Evolutionary conservation across 306 rosid genomes (phyloP).

Genomic region (Rosa multiflora): DNA sequence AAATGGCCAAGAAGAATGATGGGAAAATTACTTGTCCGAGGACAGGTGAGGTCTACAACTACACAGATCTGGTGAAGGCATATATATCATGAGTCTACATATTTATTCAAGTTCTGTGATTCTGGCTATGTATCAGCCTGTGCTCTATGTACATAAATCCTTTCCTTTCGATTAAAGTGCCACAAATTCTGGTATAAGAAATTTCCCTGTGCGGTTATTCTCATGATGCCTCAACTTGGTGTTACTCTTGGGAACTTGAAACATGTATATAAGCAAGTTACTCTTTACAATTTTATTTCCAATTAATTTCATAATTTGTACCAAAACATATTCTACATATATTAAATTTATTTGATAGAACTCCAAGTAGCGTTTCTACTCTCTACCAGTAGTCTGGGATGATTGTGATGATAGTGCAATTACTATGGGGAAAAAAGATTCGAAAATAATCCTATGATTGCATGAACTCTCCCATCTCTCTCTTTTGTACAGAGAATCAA

Average conservation of each 20-base stretch:
- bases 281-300: background rate
- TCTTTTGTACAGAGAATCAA: too few relatives aligned
- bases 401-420: background rate
- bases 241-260: background rate
- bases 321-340: background rate
- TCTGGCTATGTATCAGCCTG: background rate
- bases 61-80: constrained; percentile 72
- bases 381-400: too few relatives aligned
- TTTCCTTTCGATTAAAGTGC: background rate
- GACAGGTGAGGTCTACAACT: constrained; percentile 58
- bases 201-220: background rate
- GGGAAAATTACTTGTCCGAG: constrained; percentile 86
- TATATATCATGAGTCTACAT: constrained; percentile 52
- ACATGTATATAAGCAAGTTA: constrained; percentile 3
- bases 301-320: background rate
- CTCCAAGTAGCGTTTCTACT: too few relatives aligned
- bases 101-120: constrained; percentile 1
- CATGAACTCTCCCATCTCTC: too few relatives aligned
- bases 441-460: too few relatives aligned
- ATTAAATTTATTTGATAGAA: too few relatives aligned
- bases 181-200: background rate
- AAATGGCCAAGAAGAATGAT: constrained; percentile 75
- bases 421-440: too few relatives aligned
- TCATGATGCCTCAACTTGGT: background rate
- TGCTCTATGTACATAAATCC: constrained; percentile 17